phyloP scores from a whole-genome alignment of 768 basidiomycete genomes.

The Peribolospora baueri region DNA sequence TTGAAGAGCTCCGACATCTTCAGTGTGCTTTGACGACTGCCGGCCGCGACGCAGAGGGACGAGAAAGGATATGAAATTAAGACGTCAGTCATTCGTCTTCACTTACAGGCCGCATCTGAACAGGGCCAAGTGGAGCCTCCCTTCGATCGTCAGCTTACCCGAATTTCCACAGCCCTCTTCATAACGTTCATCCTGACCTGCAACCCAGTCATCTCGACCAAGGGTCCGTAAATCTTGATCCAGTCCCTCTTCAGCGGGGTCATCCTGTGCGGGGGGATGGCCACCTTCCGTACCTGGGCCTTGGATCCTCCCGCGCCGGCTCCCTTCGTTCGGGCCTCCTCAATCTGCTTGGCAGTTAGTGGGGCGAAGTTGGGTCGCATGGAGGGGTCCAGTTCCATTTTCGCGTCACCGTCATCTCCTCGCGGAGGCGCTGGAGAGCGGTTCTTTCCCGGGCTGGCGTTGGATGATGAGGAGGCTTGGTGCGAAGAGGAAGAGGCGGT shows the following conservation, averaged over 20 bases:
- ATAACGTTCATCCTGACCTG: conserved; percentile 95
- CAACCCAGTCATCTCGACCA: conserved; percentile 79
- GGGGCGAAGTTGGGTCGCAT: no score
- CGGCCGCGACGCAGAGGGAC: conserved; percentile 14
- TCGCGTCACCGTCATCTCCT: no score
- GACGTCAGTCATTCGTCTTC: not conserved
- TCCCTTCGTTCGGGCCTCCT: no score
- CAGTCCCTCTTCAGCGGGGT: conserved; percentile 90
- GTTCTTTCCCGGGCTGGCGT: no score
- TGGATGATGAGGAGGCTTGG: no score
- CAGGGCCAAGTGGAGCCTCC: not conserved
- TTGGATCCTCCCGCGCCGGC: no score
- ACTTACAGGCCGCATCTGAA: no score
- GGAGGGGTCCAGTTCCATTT: no score
- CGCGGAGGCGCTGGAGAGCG: no score
- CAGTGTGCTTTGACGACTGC: conserved; percentile 79
- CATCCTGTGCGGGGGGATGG: conserved; percentile 92
- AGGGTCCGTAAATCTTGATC: conserved; percentile 79
- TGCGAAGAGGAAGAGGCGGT: no score
- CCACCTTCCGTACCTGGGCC: conserved; percentile 58
- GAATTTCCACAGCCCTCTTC: conserved; percentile 66
- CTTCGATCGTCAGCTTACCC: conserved; percentile 31
- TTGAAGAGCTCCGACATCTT: conserved; percentile 75
- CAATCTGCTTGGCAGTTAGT: no score
- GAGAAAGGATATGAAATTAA: not conserved